These are phyloP conservation scores for Cryptococcus sp. DNA, from an alignment of 1,284 basidiomycete genomes.

Conservation along the genomic window DNA sequence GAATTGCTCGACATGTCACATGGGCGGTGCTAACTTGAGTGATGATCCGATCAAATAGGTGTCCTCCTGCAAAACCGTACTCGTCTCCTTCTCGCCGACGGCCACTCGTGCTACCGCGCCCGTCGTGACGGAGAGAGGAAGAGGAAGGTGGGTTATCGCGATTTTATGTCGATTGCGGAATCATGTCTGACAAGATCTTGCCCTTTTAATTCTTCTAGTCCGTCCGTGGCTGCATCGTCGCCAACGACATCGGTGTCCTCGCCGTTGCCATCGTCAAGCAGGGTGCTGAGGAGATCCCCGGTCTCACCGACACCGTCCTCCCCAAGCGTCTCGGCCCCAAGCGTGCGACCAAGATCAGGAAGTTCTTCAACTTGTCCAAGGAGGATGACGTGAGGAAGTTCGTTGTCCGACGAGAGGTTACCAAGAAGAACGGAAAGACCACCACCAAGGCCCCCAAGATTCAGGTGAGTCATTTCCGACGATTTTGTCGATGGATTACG, in stretches of 20 bases:
- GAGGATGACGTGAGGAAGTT: slow-evolving; percentile 98
- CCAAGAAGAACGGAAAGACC: slow-evolving; percentile 94
- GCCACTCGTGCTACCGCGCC: slow-evolving; percentile 95
- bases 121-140: slow-evolving; percentile 94
- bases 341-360: slow-evolving; percentile 92
- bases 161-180: background rate
- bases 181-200: background rate
- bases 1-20: slow-evolving; percentile 24
- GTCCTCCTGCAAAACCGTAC: slow-evolving; percentile 94
- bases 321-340: slow-evolving; percentile 85
- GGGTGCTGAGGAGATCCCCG: slow-evolving; percentile 88
- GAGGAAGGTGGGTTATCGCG: slow-evolving; percentile 65
- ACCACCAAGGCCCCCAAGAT: slow-evolving; percentile 89
- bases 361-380: slow-evolving; percentile 98
- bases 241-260: slow-evolving; percentile 92
- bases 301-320: slow-evolving; percentile 87
- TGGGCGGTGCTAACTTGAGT: too few relatives aligned
- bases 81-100: slow-evolving; percentile 87
- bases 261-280: slow-evolving; percentile 96
- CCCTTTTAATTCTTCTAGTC: slow-evolving; percentile 18
- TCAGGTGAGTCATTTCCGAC: slow-evolving; percentile 44
- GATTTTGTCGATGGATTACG: background rate
- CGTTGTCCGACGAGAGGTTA: slow-evolving; percentile 88
- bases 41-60: slow-evolving; percentile 68
- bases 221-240: slow-evolving; percentile 96